Percentiles rank a stretch among this genome's conserved stretches.
These are phyloP conservation scores for Hamigera avellanea DNA, from an alignment of 495 filamentous ascomycete species.

Conservation along the genomic window DNA sequence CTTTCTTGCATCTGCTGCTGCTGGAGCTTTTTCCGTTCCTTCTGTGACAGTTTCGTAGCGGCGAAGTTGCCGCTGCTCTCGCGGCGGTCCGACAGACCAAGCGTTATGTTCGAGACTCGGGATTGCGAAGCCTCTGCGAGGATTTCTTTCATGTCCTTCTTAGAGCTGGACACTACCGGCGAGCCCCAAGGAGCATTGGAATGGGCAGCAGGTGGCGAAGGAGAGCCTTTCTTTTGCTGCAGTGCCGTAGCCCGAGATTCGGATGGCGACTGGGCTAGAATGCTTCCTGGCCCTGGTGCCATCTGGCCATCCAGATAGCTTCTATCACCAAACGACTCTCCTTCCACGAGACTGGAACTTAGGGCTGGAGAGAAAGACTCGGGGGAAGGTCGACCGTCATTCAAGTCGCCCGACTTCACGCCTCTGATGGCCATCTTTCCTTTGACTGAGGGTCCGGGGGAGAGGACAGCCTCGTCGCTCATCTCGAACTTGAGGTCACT, in stretches of 20 bases:
- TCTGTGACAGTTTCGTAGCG: constrained; percentile 66
- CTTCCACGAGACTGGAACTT: constrained; percentile 18
- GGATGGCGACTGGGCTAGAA: constrained; percentile 19
- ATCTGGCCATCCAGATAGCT: constrained; percentile 24
- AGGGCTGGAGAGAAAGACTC: constrained; percentile 15
- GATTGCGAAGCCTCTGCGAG: constrained; percentile 61
- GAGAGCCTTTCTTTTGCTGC: constrained; percentile 11
- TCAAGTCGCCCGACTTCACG: constrained; percentile 3
- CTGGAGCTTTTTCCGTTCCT: constrained; percentile 76
- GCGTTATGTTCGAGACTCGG: constrained; percentile 57
- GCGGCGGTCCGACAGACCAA: constrained; percentile 47
- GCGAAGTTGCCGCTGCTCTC: constrained; percentile 21
- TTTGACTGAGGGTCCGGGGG: constrained; percentile 15
- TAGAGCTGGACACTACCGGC: constrained; percentile 42
- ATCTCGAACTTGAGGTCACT: constrained; percentile 88
- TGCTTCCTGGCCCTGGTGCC: constrained; percentile 14
- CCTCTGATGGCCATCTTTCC: constrained; percentile 22
- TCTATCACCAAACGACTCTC: constrained; percentile 16
- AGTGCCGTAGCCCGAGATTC: constrained; percentile 12
- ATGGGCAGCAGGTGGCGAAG: constrained; percentile 5
- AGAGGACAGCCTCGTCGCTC: constrained; percentile 59
- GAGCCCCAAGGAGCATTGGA: constrained; percentile 47
- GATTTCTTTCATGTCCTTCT: constrained; percentile 72
- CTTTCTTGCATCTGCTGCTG: constrained; percentile 53
- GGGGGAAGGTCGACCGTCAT: constrained; percentile 12